phyloP scores from a whole-genome alignment of 2,329 filamentous ascomycete genomes.

The Xylaria sp. region DNA sequence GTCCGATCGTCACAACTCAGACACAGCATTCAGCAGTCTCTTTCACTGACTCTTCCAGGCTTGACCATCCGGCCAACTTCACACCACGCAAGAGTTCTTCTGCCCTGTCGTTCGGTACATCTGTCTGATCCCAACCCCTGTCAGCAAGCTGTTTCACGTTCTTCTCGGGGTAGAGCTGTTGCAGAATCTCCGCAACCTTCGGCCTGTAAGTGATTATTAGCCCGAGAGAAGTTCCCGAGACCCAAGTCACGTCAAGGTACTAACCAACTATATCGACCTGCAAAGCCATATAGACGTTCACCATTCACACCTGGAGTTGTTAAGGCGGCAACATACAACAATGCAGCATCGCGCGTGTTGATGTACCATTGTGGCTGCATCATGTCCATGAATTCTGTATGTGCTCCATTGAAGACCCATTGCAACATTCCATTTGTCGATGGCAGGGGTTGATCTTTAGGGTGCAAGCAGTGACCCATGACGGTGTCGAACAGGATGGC shows the following conservation, averaged over 20 bases:
- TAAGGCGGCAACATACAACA: slow-evolving; percentile 25
- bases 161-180: slow-evolving; percentile 27
- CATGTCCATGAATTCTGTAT: neutral
- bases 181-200: slow-evolving; percentile 28
- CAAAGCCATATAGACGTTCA: slow-evolving; percentile 32
- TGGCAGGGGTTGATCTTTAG: neutral
- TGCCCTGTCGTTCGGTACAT: slow-evolving; percentile 29
- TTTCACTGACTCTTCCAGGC: slow-evolving; percentile 22
- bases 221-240: neutral
- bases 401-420: neutral
- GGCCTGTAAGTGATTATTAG: neutral
- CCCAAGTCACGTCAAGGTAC: neutral
- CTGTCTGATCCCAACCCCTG: slow-evolving; percentile 29
- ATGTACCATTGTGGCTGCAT: slow-evolving; percentile 2
- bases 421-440: slow-evolving; percentile 1
- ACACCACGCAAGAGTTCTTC: slow-evolving; percentile 26
- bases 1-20: neutral
- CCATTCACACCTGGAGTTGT: slow-evolving; percentile 26
- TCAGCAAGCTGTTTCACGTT: slow-evolving; percentile 24
- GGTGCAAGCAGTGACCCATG: neutral
- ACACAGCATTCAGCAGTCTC: neutral
- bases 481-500: neutral
- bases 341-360: neutral
- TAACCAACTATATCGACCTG: slow-evolving; percentile 30
- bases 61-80: slow-evolving; percentile 30